phyloP scores from a whole-genome alignment of 2,329 filamentous ascomycete genomes.

The Amylocarpus encephaloides region DNA sequence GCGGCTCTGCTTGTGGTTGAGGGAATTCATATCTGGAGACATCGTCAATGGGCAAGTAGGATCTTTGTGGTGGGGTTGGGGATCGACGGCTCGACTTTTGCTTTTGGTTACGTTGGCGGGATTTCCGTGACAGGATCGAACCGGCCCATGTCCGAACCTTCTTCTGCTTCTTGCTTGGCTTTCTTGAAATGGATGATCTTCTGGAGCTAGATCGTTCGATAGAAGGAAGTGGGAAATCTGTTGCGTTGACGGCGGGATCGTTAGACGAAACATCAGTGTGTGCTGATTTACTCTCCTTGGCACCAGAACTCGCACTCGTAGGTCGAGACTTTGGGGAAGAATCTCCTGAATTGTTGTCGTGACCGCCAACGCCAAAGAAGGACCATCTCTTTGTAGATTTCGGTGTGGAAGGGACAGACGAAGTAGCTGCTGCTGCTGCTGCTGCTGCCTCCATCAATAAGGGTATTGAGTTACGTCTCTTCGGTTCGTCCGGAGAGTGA shows the following conservation, averaged over 20 bases:
- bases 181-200: constrained; percentile 26
- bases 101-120: constrained; percentile 39
- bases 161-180: constrained; percentile 52
- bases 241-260: constrained; percentile 6
- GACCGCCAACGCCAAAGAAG: constrained; percentile 24
- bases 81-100: constrained; percentile 35
- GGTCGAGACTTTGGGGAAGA: constrained; percentile 43
- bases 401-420: constrained; percentile 30
- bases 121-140: constrained; percentile 43
- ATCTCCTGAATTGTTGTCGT: constrained; percentile 30
- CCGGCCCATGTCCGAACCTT: constrained; percentile 63
- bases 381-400: constrained; percentile 31
- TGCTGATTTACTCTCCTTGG: constrained; percentile 22
- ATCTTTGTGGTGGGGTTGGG: constrained; percentile 38
- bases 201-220: constrained; percentile 23
- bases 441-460: constrained; percentile 37
- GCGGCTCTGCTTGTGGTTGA: constrained; percentile 4
- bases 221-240: constrained; percentile 22
- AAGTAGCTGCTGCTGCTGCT: constrained; percentile 2
- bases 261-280: constrained; percentile 10
- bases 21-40: constrained; percentile 19
- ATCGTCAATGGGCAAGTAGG: constrained; percentile 28
- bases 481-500: constrained; percentile 34
- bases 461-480: constrained; percentile 54
- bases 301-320: constrained; percentile 36